phyloP scores from a whole-genome alignment of 768 basidiomycete genomes.

The Boletus reticulatus region DNA sequence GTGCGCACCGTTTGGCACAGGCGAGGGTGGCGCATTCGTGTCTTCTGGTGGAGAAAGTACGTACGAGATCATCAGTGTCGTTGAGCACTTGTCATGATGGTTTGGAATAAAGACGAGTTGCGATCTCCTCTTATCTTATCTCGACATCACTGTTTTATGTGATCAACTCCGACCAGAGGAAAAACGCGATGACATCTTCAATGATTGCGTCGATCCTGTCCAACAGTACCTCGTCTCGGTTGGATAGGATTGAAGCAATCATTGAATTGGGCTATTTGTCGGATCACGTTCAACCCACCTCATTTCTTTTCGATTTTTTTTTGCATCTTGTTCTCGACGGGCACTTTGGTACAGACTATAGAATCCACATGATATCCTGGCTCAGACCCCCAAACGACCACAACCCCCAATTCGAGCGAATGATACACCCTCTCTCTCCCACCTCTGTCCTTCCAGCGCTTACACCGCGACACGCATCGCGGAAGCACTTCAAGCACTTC shows the following conservation, averaged over 20 bases:
- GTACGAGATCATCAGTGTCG: slow-evolving; percentile 21
- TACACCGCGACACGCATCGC: slow-evolving; percentile 37
- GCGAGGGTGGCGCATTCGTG: slow-evolving; percentile 14
- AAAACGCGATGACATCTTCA: not conserved
- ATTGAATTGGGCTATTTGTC: slow-evolving; percentile 11
- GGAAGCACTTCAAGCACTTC: slow-evolving; percentile 43
- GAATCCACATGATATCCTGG: not conserved
- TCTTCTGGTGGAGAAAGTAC: slow-evolving; percentile 20
- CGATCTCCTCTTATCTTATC: slow-evolving; percentile 25
- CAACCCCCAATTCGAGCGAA: not conserved
- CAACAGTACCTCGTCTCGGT: no score
- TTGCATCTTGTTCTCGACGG: not conserved
- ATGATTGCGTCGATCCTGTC: no score
- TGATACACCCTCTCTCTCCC: slow-evolving; percentile 34
- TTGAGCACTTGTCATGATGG: slow-evolving; percentile 12
- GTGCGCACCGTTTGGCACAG: slow-evolving; percentile 23
- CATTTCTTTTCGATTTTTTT: not conserved
- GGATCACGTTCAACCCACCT: not conserved
- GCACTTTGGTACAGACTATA: slow-evolving; percentile 12
- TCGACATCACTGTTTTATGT: not conserved
- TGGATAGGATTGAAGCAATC: no score
- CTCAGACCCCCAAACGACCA: slow-evolving; percentile 2
- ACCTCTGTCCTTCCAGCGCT: slow-evolving; percentile 53
- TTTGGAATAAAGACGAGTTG: not conserved
- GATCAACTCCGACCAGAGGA: slow-evolving; percentile 12